Evolutionary conservation across 108 stramenopile genomes (phyloP).

Genomic region (Skeletonema marinoi): DNA sequence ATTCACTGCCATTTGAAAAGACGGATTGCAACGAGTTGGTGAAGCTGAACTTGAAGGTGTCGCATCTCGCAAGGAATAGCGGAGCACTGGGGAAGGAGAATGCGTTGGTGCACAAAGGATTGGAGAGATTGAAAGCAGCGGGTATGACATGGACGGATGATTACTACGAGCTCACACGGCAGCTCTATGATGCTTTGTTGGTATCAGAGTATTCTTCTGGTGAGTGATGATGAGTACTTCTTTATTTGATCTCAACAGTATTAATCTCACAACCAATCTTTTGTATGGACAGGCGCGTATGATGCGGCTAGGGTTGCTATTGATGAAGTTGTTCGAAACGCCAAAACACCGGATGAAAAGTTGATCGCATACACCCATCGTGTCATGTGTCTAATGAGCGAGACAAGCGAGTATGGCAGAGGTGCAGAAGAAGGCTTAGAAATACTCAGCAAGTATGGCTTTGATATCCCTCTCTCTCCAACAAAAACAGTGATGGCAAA

Average conservation of each 20-base stretch:
- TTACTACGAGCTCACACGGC: constrained; percentile 1
- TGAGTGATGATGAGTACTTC: neutral
- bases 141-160: neutral
- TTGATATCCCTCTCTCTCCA: constrained; percentile 3
- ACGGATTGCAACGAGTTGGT: too few relatives aligned
- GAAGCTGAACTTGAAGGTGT: too few relatives aligned
- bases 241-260: neutral
- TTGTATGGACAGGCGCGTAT: neutral
- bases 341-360: constrained; percentile 17
- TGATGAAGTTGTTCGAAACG: constrained; percentile 24
- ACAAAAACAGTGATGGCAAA: constrained; percentile 4
- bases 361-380: constrained; percentile 7
- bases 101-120: constrained; percentile 2
- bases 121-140: neutral
- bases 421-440: constrained; percentile 12
- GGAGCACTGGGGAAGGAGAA: constrained; percentile 1
- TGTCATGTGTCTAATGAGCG: neutral
- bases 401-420: constrained; percentile 8
- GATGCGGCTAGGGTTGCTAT: constrained; percentile 10
- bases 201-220: constrained; percentile 16
- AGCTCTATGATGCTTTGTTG: neutral
- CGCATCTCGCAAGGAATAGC: constrained; percentile 6
- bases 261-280: neutral
- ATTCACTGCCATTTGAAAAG: too few relatives aligned
- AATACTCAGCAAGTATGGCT: constrained; percentile 11